Percentiles rank a stretch among this genome's conserved stretches.
Evolutionary conservation across 768 basidiomycete genomes (phyloP).

Genomic region (Chiua virens): DNA sequence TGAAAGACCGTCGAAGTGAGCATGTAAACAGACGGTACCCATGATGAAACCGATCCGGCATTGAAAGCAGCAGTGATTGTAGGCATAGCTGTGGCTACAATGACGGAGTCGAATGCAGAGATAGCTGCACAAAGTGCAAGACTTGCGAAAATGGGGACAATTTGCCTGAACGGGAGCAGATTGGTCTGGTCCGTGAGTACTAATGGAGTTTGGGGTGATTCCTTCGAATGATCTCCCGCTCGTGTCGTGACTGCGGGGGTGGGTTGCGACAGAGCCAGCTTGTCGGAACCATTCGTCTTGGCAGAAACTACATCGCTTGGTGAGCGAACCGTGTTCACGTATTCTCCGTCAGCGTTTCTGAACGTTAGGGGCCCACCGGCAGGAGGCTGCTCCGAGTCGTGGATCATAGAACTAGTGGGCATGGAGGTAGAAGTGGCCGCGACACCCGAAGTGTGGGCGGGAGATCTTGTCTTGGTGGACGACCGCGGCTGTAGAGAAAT

Average conservation of each 20-base stretch:
- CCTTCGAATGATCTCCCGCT: not conserved
- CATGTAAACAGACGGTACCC: slow-evolving; percentile 75
- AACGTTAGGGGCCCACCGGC: not conserved
- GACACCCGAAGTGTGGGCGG: not conserved
- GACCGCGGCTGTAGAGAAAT: not conserved
- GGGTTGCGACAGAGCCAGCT: slow-evolving; percentile 2
- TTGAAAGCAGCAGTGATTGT: slow-evolving; percentile 66
- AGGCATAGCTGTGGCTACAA: slow-evolving; percentile 73
- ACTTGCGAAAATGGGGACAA: slow-evolving; percentile 61
- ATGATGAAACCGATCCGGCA: slow-evolving; percentile 46
- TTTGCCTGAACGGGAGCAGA: slow-evolving; percentile 62
- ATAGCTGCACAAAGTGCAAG: slow-evolving; percentile 62
- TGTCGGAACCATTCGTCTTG: slow-evolving; percentile 1
- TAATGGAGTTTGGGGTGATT: slow-evolving; percentile 1
- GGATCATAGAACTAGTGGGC: not conserved
- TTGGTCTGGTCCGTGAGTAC: slow-evolving; percentile 74
- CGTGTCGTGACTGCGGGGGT: slow-evolving; percentile 3
- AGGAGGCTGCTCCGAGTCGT: not conserved
- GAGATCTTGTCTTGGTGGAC: not conserved
- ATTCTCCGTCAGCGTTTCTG: not conserved
- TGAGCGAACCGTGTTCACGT: not conserved
- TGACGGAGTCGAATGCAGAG: slow-evolving; percentile 67
- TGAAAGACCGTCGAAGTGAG: slow-evolving; percentile 48
- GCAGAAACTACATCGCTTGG: not conserved
- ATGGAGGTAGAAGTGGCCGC: not conserved